These are phyloP conservation scores for Coleophoma eucalyptorum DNA, from an alignment of 2,329 filamentous ascomycete species.

Conservation along the genomic window DNA sequence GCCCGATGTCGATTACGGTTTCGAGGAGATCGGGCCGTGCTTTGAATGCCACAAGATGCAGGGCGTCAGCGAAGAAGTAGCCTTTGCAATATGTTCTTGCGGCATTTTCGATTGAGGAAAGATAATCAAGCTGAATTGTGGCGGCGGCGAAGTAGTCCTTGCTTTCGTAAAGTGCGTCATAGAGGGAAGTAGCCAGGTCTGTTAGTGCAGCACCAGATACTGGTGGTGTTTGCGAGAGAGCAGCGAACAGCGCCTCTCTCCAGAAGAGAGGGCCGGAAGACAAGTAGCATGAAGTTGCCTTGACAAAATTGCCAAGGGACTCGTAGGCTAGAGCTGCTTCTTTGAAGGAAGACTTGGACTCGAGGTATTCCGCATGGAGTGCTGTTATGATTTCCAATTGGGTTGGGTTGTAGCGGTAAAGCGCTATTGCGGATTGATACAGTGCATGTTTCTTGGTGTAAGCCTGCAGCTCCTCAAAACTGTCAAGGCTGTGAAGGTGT, in stretches of 20 bases:
- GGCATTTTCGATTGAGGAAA: slow-evolving; percentile 66
- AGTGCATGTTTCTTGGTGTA: slow-evolving; percentile 80
- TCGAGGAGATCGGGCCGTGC: slow-evolving; percentile 59
- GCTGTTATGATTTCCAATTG: slow-evolving; percentile 66
- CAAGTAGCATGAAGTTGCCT: slow-evolving; percentile 80
- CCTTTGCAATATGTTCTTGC: slow-evolving; percentile 81
- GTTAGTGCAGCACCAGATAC: slow-evolving; percentile 56
- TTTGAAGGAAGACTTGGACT: slow-evolving; percentile 70
- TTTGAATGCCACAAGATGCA: slow-evolving; percentile 65
- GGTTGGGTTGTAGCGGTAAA: slow-evolving; percentile 78
- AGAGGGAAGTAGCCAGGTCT: slow-evolving; percentile 69
- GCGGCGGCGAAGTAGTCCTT: slow-evolving; percentile 83
- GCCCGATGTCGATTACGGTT: slow-evolving; percentile 67
- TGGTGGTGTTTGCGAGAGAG: slow-evolving; percentile 61
- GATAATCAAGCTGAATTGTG: slow-evolving; percentile 76
- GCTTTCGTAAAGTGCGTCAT: slow-evolving; percentile 74
- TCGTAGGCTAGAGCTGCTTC: slow-evolving; percentile 92
- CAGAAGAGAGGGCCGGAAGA: slow-evolving; percentile 73
- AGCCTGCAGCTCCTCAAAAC: slow-evolving; percentile 71
- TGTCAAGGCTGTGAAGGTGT: slow-evolving; percentile 70
- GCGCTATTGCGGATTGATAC: slow-evolving; percentile 70
- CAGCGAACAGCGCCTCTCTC: slow-evolving; percentile 84
- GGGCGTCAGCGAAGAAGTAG: slow-evolving; percentile 84
- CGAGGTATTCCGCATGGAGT: slow-evolving; percentile 76
- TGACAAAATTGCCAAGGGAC: slow-evolving; percentile 68